Evolutionary conservation across 2,329 filamentous ascomycete genomes (phyloP), one percentile per base, ranked within the genome.

Genomic region (Epichloe aotearoae): DNA sequence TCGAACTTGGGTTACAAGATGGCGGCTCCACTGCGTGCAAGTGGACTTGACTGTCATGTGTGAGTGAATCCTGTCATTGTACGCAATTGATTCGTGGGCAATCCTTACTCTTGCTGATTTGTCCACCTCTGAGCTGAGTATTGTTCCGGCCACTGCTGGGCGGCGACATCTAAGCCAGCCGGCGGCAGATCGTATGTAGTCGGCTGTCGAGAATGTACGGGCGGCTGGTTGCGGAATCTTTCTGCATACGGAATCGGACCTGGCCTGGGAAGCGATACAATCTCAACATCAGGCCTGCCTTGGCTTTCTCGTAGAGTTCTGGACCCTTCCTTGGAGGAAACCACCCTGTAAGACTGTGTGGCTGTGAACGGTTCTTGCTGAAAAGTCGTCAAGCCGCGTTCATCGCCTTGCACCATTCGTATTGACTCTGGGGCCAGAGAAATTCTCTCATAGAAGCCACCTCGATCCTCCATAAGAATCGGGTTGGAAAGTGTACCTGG

Each of bases 381-480:
- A 20, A 41, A 17, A 8, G 36, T 10, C 14, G 40, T 10, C 11
- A n/a, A 38, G 15, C 36, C 20, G 19, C 6, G n/a, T n/a, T 49
- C 45, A 38, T 49, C 19, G 17, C 26, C 26, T 30, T 50, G 49
- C n/a, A 40, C 17, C 8, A 36, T n/a, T 23, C 8, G 8, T 30
- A 19, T 47, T 41, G 49, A 38, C 20, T 50, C 46, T 23, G 33
- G 40, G 2, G 37, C 33, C 30, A 50, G 10, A 23, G 50, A 53
- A 37, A 68, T 58, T 51, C 63, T 65, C 54, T 66, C 67, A 53
- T 59, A 66, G 49, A 68, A 68, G 15, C 65, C 64, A 50, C 65
- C 66, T 33, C 66, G 61, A 56, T 69, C 65, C 54, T 69, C 66
- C 67, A 71, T 70, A 55, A 68, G 49, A 44, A 69, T 59, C 17